These are phyloP conservation scores for Calamus simplicifolius DNA, from an alignment of 176 grass and related monocot species.

Conservation along the genomic window DNA sequence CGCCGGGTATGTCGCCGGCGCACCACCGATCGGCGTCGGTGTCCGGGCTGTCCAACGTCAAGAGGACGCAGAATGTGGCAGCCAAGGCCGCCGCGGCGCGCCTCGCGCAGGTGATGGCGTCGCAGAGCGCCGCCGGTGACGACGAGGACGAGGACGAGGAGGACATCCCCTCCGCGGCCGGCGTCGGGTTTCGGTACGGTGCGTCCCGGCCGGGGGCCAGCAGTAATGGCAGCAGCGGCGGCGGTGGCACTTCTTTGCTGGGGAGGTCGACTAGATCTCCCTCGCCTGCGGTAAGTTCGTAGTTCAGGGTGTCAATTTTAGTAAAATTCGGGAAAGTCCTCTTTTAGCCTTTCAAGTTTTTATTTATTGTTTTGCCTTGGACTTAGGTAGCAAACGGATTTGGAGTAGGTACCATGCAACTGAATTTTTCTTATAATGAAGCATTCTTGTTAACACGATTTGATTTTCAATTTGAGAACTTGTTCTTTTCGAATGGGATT, in stretches of 20 bases:
- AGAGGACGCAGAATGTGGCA: conserved; percentile 90
- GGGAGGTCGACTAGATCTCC: conserved; percentile 84
- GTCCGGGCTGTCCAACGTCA: conserved; percentile 44
- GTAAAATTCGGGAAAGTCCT: no score
- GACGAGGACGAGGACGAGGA: conserved; percentile 79
- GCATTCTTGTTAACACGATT: no score
- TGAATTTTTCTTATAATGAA: no score
- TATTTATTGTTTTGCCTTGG: no score
- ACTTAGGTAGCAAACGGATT: no score
- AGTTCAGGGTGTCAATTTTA: not conserved
- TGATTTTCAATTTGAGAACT: no score
- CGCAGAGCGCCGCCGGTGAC: conserved; percentile 63
- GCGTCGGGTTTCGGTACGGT: conserved; percentile 33
- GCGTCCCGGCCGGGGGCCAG: conserved; percentile 2
- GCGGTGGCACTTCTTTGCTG: conserved; percentile 30
- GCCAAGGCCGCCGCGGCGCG: conserved; percentile 84
- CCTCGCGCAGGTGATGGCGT: conserved; percentile 97
- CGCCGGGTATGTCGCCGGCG: conserved; percentile 56
- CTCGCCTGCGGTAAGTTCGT: conserved; percentile 73
- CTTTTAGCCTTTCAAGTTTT: no score
- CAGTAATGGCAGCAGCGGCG: conserved; percentile 19
- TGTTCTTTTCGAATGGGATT: no score
- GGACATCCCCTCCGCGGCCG: conserved; percentile 26
- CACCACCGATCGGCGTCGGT: conserved; percentile 53
- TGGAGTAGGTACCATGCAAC: no score